Conservation (phyloP, 441 rosid species). For the Iberis amara region DNA sequence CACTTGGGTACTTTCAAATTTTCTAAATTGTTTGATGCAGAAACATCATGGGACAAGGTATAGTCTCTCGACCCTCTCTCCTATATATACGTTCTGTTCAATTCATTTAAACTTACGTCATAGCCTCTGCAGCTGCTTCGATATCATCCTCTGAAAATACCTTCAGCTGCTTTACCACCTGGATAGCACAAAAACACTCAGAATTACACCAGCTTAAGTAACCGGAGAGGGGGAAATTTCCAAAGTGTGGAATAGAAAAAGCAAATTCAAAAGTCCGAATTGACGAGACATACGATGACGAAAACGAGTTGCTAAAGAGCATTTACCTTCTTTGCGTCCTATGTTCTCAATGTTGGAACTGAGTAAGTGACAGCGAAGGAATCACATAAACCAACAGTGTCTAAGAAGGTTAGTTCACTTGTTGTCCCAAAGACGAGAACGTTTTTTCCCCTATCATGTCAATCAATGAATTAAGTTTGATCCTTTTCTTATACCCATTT, state of each 20-base stretch:
- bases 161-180: conserved; percentile 68
- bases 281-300: conserved; percentile 1
- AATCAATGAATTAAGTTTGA: conserved; percentile 5
- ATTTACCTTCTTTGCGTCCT: conserved; percentile 78
- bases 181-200: neutral
- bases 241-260: neutral
- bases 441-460: conserved; percentile 78
- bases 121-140: conserved; percentile 71
- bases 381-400: conserved; percentile 66
- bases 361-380: conserved; percentile 69
- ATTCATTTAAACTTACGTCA: conserved; percentile 71
- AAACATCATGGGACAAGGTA: conserved; percentile 92
- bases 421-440: conserved; percentile 91
- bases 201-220: neutral
- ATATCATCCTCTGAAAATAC: conserved; percentile 71
- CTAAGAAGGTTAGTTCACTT: conserved; percentile 80
- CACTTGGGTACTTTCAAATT: conserved; percentile 70
- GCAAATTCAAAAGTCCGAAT: neutral
- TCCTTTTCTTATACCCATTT: no score
- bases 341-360: conserved; percentile 65
- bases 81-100: no score
- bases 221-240: neutral
- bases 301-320: neutral
- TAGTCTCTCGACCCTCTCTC: neutral
- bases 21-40: conserved; percentile 82